A percentile compares a stretch with the other conserved stretches of the same genome.
Conservation (phyloP, 768 basidiomycete genomes). For the Serendipita sp. region DNA sequence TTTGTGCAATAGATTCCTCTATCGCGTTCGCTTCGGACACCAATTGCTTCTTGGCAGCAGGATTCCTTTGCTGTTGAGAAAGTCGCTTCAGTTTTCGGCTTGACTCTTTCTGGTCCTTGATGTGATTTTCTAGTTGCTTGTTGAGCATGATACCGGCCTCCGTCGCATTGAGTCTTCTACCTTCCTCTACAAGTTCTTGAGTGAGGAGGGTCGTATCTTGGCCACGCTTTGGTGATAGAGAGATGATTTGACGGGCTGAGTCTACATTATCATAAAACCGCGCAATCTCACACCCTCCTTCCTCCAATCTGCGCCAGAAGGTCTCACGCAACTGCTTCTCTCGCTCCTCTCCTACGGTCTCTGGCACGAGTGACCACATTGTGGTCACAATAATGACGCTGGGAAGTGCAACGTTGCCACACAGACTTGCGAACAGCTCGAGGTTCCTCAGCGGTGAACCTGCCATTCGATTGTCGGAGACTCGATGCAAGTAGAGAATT, state of each 20-base stretch:
- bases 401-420: background rate
- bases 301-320: background rate
- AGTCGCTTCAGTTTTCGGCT: background rate
- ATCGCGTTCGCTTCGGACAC: background rate
- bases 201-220: background rate
- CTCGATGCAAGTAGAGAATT: background rate
- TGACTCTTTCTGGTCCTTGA: background rate
- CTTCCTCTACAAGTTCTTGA: background rate
- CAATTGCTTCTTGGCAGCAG: background rate
- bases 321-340: background rate
- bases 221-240: background rate
- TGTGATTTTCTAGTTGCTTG: background rate
- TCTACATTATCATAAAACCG: background rate
- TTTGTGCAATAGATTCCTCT: background rate
- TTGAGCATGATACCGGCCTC: background rate
- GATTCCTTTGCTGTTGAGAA: background rate
- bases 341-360: background rate
- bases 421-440: background rate
- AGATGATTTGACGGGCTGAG: background rate
- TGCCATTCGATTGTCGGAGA: conserved; percentile 1
- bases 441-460: background rate
- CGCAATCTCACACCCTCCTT: background rate
- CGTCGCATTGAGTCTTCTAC: background rate
- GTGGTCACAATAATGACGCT: background rate
- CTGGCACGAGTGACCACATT: background rate